These are phyloP conservation scores for Scalesia atractyloides DNA, from an alignment of 129 eudicot species.

Conservation along the genomic window DNA sequence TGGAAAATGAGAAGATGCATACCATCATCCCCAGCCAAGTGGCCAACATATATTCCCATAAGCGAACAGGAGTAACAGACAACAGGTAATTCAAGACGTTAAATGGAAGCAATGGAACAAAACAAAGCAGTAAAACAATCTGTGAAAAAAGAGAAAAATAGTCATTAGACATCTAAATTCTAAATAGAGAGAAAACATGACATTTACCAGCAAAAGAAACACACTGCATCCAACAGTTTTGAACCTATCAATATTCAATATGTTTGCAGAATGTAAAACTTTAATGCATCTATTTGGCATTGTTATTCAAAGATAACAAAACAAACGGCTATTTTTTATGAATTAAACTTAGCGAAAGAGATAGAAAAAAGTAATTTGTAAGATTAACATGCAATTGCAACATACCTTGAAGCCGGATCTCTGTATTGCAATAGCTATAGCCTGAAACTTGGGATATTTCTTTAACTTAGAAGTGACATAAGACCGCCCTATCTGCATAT, in stretches of 20 bases:
- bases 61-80: constrained; percentile 89
- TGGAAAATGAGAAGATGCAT: constrained; percentile 11
- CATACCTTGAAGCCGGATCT: constrained; percentile 97
- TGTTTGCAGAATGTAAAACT: background rate
- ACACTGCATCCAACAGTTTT: background rate
- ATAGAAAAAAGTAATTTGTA: constrained; percentile 5
- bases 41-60: constrained; percentile 89
- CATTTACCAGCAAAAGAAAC: background rate
- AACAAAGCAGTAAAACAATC: constrained; percentile 94
- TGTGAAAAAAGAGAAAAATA: constrained; percentile 31
- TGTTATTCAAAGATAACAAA: background rate
- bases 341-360: background rate
- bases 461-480: constrained; percentile 75
- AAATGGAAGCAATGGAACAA: constrained; percentile 94
- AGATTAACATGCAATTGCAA: constrained; percentile 13
- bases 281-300: background rate
- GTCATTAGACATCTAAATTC: constrained; percentile 17
- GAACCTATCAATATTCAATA: constrained; percentile 1
- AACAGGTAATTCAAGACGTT: constrained; percentile 89
- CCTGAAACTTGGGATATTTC: constrained; percentile 87
- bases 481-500: constrained; percentile 84
- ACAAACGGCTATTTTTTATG: background rate
- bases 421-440: constrained; percentile 84
- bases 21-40: constrained; percentile 99
- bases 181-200: background rate